Percentiles rank a stretch among this genome's conserved stretches.
Conservation (phyloP, 2,329 filamentous ascomycete genomes). For the Volutella citrinella region DNA sequence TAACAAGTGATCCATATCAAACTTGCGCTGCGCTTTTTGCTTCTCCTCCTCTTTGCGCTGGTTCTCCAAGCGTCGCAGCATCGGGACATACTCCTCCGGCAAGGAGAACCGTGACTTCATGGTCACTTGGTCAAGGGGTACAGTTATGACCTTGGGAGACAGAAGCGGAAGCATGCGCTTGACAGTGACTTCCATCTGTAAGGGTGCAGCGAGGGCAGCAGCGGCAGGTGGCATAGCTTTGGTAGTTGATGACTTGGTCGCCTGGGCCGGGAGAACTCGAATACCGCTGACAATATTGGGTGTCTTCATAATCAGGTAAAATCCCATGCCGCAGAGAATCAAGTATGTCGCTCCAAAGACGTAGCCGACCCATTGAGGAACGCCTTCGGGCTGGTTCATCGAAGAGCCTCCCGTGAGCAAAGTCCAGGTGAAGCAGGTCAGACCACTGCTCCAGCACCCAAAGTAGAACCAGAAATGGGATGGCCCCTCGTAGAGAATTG, state of each 20-base stretch:
- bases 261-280: slow-evolving; percentile 46
- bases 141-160: slow-evolving; percentile 39
- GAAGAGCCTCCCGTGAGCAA: slow-evolving; percentile 31
- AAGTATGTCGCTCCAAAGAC: slow-evolving; percentile 58
- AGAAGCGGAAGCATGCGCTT: slow-evolving; percentile 50
- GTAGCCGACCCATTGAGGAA: slow-evolving; percentile 55
- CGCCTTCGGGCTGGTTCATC: slow-evolving; percentile 41
- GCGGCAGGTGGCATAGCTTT: not conserved
- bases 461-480: slow-evolving; percentile 62
- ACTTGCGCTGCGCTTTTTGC: slow-evolving; percentile 41
- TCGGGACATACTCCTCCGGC: slow-evolving; percentile 35
- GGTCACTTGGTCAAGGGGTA: slow-evolving; percentile 30
- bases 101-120: slow-evolving; percentile 38
- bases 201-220: slow-evolving; percentile 13
- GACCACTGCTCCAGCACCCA: slow-evolving; percentile 54
- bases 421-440: slow-evolving; percentile 38
- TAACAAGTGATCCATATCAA: slow-evolving; percentile 54
- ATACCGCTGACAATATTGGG: slow-evolving; percentile 56
- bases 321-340: slow-evolving; percentile 58
- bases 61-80: slow-evolving; percentile 28
- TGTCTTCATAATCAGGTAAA: slow-evolving; percentile 57
- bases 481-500: slow-evolving; percentile 62
- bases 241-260: slow-evolving; percentile 12
- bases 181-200: slow-evolving; percentile 52
- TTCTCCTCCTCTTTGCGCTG: slow-evolving; percentile 36